Conservation (phyloP, 768 basidiomycete genomes). For the Russula earlei region DNA sequence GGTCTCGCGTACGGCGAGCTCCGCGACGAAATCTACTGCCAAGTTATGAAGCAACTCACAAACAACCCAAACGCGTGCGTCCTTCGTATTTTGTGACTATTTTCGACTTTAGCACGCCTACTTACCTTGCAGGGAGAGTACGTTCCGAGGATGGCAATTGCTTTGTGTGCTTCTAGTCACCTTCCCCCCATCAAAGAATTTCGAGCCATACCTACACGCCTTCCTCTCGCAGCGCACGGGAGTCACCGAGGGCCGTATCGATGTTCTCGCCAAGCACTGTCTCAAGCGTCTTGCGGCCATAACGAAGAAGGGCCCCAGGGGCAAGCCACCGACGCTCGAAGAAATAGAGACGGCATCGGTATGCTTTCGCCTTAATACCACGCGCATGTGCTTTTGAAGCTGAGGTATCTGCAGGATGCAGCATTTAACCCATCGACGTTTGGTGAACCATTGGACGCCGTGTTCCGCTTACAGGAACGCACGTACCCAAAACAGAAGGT, state of each 20-base stretch:
- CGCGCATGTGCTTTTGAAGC: not conserved
- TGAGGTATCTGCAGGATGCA: conserved; percentile 48
- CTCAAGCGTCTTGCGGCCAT: conserved; percentile 67
- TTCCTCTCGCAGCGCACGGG: conserved; percentile 66
- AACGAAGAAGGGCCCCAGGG: conserved; percentile 76
- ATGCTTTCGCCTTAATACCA: conserved; percentile 22
- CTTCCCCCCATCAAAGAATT: conserved; percentile 90
- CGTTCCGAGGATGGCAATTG: conserved; percentile 90
- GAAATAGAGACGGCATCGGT: conserved; percentile 92
- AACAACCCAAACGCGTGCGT: conserved; percentile 73
- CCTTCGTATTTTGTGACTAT: not conserved
- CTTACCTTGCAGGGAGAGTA: conserved; percentile 49
- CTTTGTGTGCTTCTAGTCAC: conserved; percentile 84
- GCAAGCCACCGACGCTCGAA: conserved; percentile 67
- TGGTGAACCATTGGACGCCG: conserved; percentile 79
- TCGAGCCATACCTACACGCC: conserved; percentile 72
- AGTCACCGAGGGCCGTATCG: conserved; percentile 66
- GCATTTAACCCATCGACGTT: conserved; percentile 95
- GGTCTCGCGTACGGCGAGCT: conserved; percentile 76
- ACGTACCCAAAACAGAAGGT: conserved; percentile 80
- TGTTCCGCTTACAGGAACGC: conserved; percentile 75
- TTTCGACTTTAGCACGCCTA: not conserved
- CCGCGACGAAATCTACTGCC: conserved; percentile 90
- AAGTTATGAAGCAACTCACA: conserved; percentile 84
- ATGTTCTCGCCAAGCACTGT: conserved; percentile 88